Evolutionary conservation across 2,329 filamentous ascomycete genomes (phyloP).

Genomic region (Cytospora mali): DNA sequence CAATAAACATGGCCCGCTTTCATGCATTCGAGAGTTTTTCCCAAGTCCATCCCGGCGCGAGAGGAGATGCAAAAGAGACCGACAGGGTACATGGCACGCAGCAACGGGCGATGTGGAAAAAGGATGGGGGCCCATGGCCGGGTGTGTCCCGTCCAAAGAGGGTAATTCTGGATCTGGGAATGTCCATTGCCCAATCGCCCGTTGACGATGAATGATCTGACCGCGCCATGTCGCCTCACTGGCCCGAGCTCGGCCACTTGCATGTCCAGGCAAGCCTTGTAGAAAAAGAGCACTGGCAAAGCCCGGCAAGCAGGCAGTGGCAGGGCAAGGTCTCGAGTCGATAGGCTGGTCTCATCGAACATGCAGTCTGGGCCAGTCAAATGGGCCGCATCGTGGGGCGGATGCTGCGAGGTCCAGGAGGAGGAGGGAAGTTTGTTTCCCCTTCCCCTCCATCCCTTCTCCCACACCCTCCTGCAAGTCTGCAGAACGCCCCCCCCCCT

Average conservation of each 20-base stretch:
- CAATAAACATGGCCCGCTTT: constrained; percentile 20
- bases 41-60: background rate
- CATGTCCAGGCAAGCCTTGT: background rate
- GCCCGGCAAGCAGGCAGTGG: constrained; percentile 18
- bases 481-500: background rate
- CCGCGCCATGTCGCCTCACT: constrained; percentile 24
- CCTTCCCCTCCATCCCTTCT: constrained; percentile 6
- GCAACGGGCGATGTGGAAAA: background rate
- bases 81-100: constrained; percentile 5
- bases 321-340: too few species aligned
- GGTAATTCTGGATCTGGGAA: background rate
- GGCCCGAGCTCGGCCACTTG: constrained; percentile 22
- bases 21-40: constrained; percentile 22
- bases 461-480: background rate
- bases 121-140: background rate
- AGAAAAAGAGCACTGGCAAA: background rate
- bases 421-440: background rate
- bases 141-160: constrained; percentile 20
- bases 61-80: constrained; percentile 13
- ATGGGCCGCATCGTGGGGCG: constrained; percentile 3
- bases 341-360: constrained; percentile 25
- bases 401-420: constrained; percentile 16
- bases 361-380: constrained; percentile 29
- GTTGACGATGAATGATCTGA: constrained; percentile 22
- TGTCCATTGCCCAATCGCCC: constrained; percentile 16